phyloP scores from a whole-genome alignment of 2,329 filamentous ascomycete species.

The Pseudofabraea citricarpa region DNA sequence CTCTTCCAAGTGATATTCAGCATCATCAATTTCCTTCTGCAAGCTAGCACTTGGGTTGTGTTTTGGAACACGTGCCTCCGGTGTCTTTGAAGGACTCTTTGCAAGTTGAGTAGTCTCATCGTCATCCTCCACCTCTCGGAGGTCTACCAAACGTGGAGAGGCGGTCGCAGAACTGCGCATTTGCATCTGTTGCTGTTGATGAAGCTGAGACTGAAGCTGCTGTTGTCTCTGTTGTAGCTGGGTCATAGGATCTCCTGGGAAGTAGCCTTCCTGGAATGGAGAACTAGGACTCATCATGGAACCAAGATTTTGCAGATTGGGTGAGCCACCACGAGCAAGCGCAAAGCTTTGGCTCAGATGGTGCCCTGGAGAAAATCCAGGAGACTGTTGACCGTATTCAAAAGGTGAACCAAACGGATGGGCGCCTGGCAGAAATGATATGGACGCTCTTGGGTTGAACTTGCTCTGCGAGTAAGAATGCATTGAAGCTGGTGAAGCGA shows the following conservation, averaged over 20 bases:
- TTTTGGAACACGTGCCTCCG: conserved; percentile 54
- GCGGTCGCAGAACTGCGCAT: conserved; percentile 37
- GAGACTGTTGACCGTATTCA: conserved; percentile 59
- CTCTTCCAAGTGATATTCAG: conserved; percentile 80
- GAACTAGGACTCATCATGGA: conserved; percentile 60
- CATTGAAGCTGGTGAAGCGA: conserved; percentile 70
- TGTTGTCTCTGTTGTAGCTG: conserved; percentile 45
- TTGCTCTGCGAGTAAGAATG: conserved; percentile 49
- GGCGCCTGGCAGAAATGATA: conserved; percentile 57
- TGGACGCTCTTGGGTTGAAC: conserved; percentile 68
- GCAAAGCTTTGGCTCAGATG: conserved; percentile 46
- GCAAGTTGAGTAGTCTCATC: conserved; percentile 34
- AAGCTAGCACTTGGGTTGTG: conserved; percentile 75
- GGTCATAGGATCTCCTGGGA: conserved; percentile 31
- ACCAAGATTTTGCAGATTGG: conserved; percentile 51
- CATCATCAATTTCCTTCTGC: conserved; percentile 80
- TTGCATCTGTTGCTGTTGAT: conserved; percentile 39
- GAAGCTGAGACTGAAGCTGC: conserved; percentile 44
- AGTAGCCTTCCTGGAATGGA: conserved; percentile 44
- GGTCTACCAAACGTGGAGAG: conserved; percentile 63
- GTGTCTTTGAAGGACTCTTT: conserved; percentile 50
- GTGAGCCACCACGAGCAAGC: conserved; percentile 55
- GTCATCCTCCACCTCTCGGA: conserved; percentile 69
- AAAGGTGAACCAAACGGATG: conserved; percentile 60
- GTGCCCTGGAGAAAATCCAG: conserved; percentile 47